Evolutionary conservation across 257 asterid species (phyloP).

Genomic region (Leptodermis oblonga): DNA sequence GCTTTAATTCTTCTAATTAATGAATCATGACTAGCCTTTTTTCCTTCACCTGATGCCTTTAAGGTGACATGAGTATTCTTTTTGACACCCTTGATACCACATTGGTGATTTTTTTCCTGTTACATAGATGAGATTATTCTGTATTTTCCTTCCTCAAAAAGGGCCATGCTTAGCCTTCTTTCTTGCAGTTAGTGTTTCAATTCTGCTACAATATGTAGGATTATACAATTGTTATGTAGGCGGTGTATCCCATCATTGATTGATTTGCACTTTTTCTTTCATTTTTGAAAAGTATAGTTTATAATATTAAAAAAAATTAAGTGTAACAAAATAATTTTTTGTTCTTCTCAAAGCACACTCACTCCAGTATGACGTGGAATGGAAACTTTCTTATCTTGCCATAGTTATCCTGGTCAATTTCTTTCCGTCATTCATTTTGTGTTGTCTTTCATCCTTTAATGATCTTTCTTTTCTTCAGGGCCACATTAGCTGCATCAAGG

Average conservation of each 20-base stretch:
- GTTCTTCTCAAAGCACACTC: too few relatives aligned
- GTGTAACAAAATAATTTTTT: too few relatives aligned
- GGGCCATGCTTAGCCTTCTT: neutral
- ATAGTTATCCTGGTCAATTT: neutral
- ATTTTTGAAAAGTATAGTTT: too few relatives aligned
- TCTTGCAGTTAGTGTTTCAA: too few relatives aligned
- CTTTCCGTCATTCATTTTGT: neutral
- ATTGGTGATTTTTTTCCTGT: neutral
- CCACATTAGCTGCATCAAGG: conserved; percentile 32
- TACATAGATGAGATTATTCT: neutral
- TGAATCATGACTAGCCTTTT: neutral
- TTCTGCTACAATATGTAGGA: neutral
- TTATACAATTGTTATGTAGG: neutral
- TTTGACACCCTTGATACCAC: neutral
- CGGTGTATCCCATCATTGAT: neutral
- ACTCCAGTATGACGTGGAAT: neutral
- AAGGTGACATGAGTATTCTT: neutral
- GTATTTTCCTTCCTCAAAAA: neutral
- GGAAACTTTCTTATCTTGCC: neutral
- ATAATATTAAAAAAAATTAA: too few relatives aligned
- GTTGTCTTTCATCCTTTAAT: neutral
- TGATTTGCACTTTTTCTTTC: too few relatives aligned
- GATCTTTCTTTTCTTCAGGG: conserved; percentile 27
- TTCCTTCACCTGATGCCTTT: neutral
- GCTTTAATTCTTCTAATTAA: neutral